These are phyloP conservation scores for Tetrahymena malaccensis DNA, from an alignment of 73 alveolate species.

Conservation along the genomic window DNA sequence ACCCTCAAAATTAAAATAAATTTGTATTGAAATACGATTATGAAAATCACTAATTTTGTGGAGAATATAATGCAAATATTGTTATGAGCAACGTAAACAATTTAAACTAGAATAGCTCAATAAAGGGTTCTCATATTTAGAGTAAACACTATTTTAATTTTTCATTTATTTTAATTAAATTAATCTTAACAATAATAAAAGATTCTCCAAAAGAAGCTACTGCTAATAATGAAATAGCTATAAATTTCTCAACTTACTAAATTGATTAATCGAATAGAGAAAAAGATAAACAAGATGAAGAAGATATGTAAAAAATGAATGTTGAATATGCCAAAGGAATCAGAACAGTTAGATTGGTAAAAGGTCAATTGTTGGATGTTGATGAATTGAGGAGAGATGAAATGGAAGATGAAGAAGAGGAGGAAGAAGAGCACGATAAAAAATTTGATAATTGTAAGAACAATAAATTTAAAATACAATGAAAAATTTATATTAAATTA, in stretches of 20 bases:
- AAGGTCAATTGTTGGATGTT: slow-evolving; percentile 17
- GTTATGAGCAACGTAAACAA: neutral
- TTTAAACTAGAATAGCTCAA: neutral
- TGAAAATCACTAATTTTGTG: neutral
- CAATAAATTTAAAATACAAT: neutral
- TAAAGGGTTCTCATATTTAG: slow-evolving; percentile 10
- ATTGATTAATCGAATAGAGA: slow-evolving; percentile 35
- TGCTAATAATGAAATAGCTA: neutral
- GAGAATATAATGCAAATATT: neutral
- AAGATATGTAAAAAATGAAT: slow-evolving; percentile 6
- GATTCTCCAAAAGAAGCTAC: neutral
- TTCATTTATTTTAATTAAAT: too few relatives aligned
- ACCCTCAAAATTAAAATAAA: neutral
- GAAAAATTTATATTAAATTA: neutral
- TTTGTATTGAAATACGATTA: slow-evolving; percentile 1
- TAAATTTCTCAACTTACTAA: neutral
- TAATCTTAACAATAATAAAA: too few relatives aligned
- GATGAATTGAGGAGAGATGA: slow-evolving; percentile 35
- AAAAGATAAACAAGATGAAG: slow-evolving; percentile 9
- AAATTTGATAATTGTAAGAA: neutral
- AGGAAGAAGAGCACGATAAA: slow-evolving; percentile 7
- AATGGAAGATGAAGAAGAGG: slow-evolving; percentile 30
- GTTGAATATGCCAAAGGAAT: slow-evolving; percentile 28
- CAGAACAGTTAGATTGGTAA: slow-evolving; percentile 10
- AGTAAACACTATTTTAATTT: too few relatives aligned